Evolutionary conservation across 202 grass and related monocot genomes (phyloP).

Genomic region (Cymbopogon flexuosus): DNA sequence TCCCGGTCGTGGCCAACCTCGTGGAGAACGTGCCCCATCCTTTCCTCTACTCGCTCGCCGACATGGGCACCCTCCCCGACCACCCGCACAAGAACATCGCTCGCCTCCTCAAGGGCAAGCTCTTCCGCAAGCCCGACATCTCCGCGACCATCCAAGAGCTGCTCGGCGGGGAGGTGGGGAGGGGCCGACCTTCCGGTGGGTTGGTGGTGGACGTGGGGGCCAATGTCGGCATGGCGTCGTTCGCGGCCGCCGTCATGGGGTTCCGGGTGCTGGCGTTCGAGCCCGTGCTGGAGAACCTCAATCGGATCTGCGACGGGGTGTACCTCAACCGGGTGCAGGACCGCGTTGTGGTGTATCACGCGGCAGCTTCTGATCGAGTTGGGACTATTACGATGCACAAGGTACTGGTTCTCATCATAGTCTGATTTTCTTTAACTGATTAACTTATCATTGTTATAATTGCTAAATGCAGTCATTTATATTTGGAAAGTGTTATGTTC

Average conservation of each 20-base stretch:
- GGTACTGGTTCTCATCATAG: conserved; percentile 21
- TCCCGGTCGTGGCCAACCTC: conserved; percentile 74
- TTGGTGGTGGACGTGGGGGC: conserved; percentile 80
- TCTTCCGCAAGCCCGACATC: conserved; percentile 82
- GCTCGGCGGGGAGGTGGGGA: conserved; percentile 41
- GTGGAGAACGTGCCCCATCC: conserved; percentile 77
- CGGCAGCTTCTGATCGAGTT: conserved; percentile 60
- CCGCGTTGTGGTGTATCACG: conserved; percentile 44
- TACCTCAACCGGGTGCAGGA: conserved; percentile 66
- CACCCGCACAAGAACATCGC: conserved; percentile 79
- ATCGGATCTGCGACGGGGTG: conserved; percentile 76
- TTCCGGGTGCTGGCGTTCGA: conserved; percentile 75
- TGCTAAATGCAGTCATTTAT: neutral
- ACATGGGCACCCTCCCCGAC: conserved; percentile 70
- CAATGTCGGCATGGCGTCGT: conserved; percentile 89
- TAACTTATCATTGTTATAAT: neutral
- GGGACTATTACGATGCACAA: conserved; percentile 84
- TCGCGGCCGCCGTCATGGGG: conserved; percentile 78
- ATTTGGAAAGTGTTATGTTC: neutral
- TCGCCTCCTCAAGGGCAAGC: conserved; percentile 75
- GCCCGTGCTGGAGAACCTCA: conserved; percentile 77
- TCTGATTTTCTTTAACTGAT: neutral
- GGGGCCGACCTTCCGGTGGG: neutral
- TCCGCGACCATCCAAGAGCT: conserved; percentile 65
- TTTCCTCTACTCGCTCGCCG: conserved; percentile 80